Conservation (phyloP, 2,329 filamentous ascomycete species). For the Cordyceps javanica region DNA sequence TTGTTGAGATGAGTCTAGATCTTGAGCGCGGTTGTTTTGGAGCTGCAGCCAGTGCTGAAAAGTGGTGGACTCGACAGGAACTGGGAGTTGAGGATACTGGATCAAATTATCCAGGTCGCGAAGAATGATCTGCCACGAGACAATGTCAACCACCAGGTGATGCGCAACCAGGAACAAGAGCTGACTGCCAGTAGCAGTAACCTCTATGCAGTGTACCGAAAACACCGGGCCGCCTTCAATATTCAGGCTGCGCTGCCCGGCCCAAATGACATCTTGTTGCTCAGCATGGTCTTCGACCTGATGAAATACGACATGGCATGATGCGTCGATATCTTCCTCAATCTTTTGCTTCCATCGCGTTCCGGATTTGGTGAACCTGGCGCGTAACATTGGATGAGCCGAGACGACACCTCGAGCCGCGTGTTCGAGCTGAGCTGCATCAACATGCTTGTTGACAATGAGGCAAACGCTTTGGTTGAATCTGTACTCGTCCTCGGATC, state of each 20-base stretch:
- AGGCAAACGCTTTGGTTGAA: slow-evolving; percentile 12
- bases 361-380: neutral
- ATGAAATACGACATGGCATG: neutral
- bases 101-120: neutral
- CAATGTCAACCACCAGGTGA: slow-evolving; percentile 31
- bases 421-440: neutral
- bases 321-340: neutral
- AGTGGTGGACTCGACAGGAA: neutral
- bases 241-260: neutral
- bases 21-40: neutral
- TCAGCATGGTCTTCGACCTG: neutral
- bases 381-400: slow-evolving; percentile 10
- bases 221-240: neutral
- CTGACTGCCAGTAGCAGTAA: neutral
- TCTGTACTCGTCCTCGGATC: slow-evolving; percentile 16
- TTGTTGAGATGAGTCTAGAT: neutral
- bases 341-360: neutral
- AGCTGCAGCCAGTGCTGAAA: neutral
- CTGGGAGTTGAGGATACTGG: neutral
- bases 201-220: neutral
- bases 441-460: neutral
- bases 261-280: neutral
- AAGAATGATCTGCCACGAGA: slow-evolving; percentile 36
- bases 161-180: slow-evolving; percentile 3
- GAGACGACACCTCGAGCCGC: neutral